These are phyloP conservation scores for Fonsecaea monophora DNA, from an alignment of 2,329 filamentous ascomycete genomes.

Conservation along the genomic window DNA sequence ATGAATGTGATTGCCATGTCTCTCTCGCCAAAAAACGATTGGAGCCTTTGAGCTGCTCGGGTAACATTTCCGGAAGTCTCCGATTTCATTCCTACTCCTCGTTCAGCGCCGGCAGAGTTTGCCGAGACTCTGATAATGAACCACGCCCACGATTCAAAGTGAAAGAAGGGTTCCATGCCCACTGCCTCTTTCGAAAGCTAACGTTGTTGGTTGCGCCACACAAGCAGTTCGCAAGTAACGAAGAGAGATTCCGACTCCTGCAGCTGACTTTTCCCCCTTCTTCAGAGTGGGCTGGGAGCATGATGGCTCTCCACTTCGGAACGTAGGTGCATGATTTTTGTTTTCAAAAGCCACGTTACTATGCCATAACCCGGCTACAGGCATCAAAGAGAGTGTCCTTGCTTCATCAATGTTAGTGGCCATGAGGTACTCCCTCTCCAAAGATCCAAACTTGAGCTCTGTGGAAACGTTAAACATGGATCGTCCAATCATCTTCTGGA, in stretches of 20 bases:
- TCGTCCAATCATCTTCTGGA: not conserved
- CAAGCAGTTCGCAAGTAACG: not conserved
- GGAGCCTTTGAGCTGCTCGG: too few species aligned
- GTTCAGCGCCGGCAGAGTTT: not conserved
- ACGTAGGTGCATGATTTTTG: not conserved
- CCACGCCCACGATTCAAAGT: not conserved
- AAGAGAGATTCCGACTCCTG: not conserved
- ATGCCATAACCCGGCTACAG: not conserved
- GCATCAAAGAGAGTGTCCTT: not conserved
- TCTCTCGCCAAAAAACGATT: not conserved
- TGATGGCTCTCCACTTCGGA: not conserved
- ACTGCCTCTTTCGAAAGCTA: not conserved
- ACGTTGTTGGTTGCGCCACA: not conserved
- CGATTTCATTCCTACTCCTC: not conserved
- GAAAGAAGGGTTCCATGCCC: not conserved
- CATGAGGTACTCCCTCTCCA: not conserved
- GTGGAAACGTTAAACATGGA: not conserved
- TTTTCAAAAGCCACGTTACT: not conserved
- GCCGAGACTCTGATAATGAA: not conserved
- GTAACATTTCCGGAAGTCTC: not conserved
- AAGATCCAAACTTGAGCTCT: not conserved
- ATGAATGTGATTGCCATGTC: not conserved
- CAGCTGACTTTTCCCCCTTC: too few species aligned
- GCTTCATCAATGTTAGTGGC: not conserved
- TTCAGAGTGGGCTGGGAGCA: not conserved